Conservation (phyloP, 2,329 filamentous ascomycete species). For the Pseudogymnoascus sp. region DNA sequence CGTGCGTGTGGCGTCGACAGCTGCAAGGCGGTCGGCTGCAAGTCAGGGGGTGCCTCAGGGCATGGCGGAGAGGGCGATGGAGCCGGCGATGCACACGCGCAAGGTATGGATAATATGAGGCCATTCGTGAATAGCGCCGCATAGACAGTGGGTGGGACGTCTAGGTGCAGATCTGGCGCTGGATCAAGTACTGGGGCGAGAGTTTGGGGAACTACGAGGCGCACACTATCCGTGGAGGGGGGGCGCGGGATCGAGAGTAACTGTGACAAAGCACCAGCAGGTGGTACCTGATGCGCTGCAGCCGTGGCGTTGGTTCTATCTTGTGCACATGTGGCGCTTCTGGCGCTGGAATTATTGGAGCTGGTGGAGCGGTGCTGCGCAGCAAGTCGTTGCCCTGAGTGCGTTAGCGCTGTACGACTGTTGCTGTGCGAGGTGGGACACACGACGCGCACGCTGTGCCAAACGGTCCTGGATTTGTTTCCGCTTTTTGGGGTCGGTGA, state of each 20-base stretch:
- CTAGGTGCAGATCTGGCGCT: not conserved
- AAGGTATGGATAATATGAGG: slow-evolving; percentile 15
- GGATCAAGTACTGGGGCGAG: not conserved
- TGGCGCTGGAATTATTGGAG: not conserved
- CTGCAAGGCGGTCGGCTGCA: slow-evolving; percentile 14
- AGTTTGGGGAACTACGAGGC: not conserved
- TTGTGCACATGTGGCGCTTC: not conserved
- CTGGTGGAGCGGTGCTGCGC: not conserved
- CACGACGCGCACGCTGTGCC: slow-evolving; percentile 19
- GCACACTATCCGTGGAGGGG: not conserved
- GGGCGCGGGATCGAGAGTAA: not conserved
- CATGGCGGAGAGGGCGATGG: not conserved
- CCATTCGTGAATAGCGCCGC: slow-evolving; percentile 17
- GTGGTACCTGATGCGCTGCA: not conserved
- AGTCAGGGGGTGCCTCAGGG: slow-evolving; percentile 7
- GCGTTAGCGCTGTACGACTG: not conserved
- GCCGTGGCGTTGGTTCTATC: not conserved
- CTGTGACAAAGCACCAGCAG: not conserved
- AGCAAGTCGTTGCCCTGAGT: not conserved
- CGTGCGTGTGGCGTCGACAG: slow-evolving; percentile 12
- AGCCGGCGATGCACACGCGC: slow-evolving; percentile 3
- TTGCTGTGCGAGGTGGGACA: not conserved
- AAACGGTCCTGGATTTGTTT: slow-evolving; percentile 20
- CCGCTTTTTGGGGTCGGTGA: slow-evolving; percentile 15
- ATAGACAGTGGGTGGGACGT: slow-evolving; percentile 11